Evolutionary conservation across 2,329 filamentous ascomycete genomes (phyloP).

Genomic region (Ascochyta lentis): DNA sequence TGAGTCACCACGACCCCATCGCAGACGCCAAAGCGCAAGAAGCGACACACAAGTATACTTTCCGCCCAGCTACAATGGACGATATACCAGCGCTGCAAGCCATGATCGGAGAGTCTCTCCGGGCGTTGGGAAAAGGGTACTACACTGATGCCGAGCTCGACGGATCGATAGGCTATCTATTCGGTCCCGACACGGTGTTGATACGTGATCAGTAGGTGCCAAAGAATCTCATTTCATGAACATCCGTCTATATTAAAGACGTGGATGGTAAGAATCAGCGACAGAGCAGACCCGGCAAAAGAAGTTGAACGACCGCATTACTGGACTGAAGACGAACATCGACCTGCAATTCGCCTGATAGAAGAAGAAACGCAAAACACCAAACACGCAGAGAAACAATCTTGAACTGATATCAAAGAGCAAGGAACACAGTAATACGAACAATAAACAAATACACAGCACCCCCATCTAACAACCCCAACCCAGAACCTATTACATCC

Average conservation of each 20-base stretch:
- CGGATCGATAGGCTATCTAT: conserved; percentile 46
- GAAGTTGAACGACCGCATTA: background rate
- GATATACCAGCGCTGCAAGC: conserved; percentile 41
- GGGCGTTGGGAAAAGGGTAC: conserved; percentile 33
- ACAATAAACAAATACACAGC: too few relatives aligned
- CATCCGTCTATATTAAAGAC: background rate
- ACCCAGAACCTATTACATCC: conserved; percentile 43
- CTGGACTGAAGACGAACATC: background rate
- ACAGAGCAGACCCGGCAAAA: background rate
- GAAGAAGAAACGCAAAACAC: background rate
- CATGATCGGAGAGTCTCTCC: conserved; percentile 40
- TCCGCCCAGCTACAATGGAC: conserved; percentile 36
- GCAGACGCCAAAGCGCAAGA: conserved; percentile 42
- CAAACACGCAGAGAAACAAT: background rate
- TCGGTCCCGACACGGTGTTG: conserved; percentile 45
- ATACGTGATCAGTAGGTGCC: conserved; percentile 36
- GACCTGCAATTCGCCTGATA: too few relatives aligned
- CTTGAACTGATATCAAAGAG: background rate
- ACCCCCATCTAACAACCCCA: background rate
- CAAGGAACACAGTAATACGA: background rate
- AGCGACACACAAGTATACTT: conserved; percentile 38
- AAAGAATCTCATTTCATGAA: background rate
- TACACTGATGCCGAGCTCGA: conserved; percentile 45
- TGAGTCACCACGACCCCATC: conserved; percentile 32
- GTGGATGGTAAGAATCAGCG: background rate